Evolutionary conservation across 1,139 yeast species (phyloP), one percentile per base, ranked within the genome.

Genomic region (Debaryomyces coudertii): DNA sequence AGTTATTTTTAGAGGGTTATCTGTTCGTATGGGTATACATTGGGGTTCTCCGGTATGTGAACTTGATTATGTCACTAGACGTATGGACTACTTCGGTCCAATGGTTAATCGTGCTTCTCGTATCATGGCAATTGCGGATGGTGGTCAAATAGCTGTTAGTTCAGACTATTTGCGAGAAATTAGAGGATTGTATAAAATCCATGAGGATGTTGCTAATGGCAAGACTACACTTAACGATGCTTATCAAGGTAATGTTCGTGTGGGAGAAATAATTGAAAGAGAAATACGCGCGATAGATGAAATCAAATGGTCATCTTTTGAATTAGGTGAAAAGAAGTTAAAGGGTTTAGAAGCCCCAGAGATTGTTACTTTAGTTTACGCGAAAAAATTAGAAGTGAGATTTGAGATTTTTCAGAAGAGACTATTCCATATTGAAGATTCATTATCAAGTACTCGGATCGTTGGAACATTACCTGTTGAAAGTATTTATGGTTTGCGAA

Each of bases 41-140:
- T 93, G 98, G 96, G 99, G 99, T 47, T 77, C 87, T 1, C 99
- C 99, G 0, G 97, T 93, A 40, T 90, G 96, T 58, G 99, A 95
- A 62, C 82, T 88, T 4, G 99, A 93, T 71, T 87, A 93, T 47
- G 90, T 92, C 46, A 93, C 99, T 0, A 82, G 92, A 53, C 83
- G 99, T 71, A 93, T 95, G 99, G 99, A 93, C 67, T 93, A 93
- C 65, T 87, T 93, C 58, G 99, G 99, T 0, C 99, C 99, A 0
- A 92, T 93, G 93, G 99, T 93, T 23, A 93, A 93, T 62, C 79
- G 97, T 47, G 90, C 99, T 0, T 87, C 98, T 0, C 79, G 99
- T 60, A 92, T 93, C 36, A 86, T 93, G 62, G 90, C 96, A 2
- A 87, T 89, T 42, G 99, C 99, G 0, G 97, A 90, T 64, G 99